Percentiles rank a stretch among this genome's conserved stretches.
These are phyloP conservation scores for Bipolaris victoriae DNA, from an alignment of 2,329 filamentous ascomycete genomes.

Conservation along the genomic window DNA sequence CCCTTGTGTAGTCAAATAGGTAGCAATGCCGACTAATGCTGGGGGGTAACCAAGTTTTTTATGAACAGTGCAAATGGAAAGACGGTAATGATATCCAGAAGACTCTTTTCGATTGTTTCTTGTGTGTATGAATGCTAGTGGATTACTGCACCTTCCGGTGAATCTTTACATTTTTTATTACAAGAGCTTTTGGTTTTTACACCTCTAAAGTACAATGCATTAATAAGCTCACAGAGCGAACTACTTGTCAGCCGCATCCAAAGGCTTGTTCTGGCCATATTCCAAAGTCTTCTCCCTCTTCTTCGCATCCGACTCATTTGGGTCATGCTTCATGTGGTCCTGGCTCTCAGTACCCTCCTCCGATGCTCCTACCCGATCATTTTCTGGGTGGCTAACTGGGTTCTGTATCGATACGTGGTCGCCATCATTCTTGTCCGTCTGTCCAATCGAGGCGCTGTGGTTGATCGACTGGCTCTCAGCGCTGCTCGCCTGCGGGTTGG, in stretches of 20 bases:
- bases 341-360: conserved; percentile 26
- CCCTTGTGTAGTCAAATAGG: too few species aligned
- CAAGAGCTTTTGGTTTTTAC: not conserved
- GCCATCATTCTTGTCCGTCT: conserved; percentile 10
- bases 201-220: not conserved
- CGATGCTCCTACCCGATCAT: conserved; percentile 12
- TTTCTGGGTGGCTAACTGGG: conserved; percentile 20
- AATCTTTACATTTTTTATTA: too few species aligned
- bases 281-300: conserved; percentile 24
- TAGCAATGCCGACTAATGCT: too few species aligned
- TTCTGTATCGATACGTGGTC: conserved; percentile 17
- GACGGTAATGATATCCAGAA: too few species aligned
- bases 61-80: too few species aligned
- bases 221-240: too few species aligned
- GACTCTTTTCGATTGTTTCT: too few species aligned
- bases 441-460: conserved; percentile 16
- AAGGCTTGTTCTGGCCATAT: conserved; percentile 24
- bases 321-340: conserved; percentile 26
- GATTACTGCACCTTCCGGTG: too few species aligned
- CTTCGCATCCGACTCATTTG: conserved; percentile 22
- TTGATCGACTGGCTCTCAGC: conserved; percentile 21
- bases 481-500: conserved; percentile 18
- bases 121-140: too few species aligned
- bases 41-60: too few species aligned
- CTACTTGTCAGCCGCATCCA: conserved; percentile 23